A percentile compares a stretch with the other conserved stretches of the same genome.
phyloP scores from a whole-genome alignment of 371 early-diverging fungal genomes.

The Lichtheimia ornata region DNA sequence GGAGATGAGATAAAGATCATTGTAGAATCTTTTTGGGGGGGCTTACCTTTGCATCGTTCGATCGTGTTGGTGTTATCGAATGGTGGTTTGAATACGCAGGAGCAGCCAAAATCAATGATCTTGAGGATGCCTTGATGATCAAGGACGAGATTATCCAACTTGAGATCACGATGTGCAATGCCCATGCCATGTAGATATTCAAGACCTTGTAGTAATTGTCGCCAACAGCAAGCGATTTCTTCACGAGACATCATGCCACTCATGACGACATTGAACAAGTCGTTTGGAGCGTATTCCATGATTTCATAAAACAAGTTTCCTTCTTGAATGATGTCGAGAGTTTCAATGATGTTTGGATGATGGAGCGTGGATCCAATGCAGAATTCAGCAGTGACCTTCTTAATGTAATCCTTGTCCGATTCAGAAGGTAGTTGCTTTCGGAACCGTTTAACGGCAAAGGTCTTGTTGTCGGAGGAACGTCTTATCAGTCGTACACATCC shows the following conservation, averaged over 20 bases:
- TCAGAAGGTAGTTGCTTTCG: conserved; percentile 71
- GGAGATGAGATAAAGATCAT: neutral
- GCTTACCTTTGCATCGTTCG: conserved; percentile 56
- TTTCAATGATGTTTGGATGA: conserved; percentile 85
- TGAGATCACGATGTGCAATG: conserved; percentile 87
- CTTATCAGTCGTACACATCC: conserved; percentile 72
- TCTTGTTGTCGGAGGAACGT: conserved; percentile 54
- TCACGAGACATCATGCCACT: conserved; percentile 65
- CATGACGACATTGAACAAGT: conserved; percentile 76
- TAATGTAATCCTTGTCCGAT: conserved; percentile 75
- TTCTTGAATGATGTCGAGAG: conserved; percentile 80
- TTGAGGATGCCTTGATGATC: conserved; percentile 75
- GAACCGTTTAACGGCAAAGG: conserved; percentile 85
- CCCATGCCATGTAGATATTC: conserved; percentile 74
- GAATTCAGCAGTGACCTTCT: conserved; percentile 83
- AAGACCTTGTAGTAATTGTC: conserved; percentile 76
- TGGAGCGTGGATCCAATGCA: conserved; percentile 84
- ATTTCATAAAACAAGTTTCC: conserved; percentile 66
- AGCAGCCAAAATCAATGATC: conserved; percentile 93
- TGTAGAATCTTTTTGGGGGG: too few relatives aligned
- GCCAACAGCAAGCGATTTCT: conserved; percentile 75
- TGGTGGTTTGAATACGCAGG: conserved; percentile 73
- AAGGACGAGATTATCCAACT: conserved; percentile 84
- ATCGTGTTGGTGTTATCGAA: conserved; percentile 56
- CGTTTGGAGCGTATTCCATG: conserved; percentile 83